phyloP scores from a whole-genome alignment of 257 asterid species.

The Solanum pimpinellifolium region DNA sequence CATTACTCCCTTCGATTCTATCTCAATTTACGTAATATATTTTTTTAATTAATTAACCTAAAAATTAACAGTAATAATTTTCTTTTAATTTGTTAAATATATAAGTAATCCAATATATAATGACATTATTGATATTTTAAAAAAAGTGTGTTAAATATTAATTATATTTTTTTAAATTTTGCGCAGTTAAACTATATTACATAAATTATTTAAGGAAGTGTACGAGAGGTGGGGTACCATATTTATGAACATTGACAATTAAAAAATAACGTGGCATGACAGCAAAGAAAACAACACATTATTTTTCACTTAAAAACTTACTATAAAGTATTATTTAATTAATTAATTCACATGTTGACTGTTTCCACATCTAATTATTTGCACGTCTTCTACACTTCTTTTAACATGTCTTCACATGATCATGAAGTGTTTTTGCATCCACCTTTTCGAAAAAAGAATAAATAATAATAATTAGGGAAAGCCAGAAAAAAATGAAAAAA shows the following conservation, averaged over 20 bases:
- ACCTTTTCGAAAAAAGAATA: background rate
- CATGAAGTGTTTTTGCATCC: background rate
- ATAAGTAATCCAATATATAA: rapidly evolving
- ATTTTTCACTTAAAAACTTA: background rate
- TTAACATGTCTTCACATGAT: background rate
- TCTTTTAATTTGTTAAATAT: rapidly evolving
- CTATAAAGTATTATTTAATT: background rate
- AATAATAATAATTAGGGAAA: background rate
- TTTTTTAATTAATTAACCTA: background rate
- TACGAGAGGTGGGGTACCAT: background rate
- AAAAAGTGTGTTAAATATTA: rapidly evolving
- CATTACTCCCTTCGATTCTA: background rate
- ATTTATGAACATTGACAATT: background rate
- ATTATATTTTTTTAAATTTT: no score
- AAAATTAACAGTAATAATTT: rapidly evolving
- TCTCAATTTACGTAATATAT: rapidly evolving
- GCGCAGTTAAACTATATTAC: rapidly evolving
- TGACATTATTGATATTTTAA: rapidly evolving
- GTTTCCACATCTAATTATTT: background rate
- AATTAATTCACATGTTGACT: conserved; percentile 1
- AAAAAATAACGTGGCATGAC: conserved; percentile 13
- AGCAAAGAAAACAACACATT: conserved; percentile 3
- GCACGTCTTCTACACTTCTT: background rate
- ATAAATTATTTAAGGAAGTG: background rate
- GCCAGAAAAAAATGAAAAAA: background rate